Percentiles rank a stretch among this genome's conserved stretches.
Conservation (phyloP, 192 early-diverging fungal species). For the Entophlyctis helioformis region DNA sequence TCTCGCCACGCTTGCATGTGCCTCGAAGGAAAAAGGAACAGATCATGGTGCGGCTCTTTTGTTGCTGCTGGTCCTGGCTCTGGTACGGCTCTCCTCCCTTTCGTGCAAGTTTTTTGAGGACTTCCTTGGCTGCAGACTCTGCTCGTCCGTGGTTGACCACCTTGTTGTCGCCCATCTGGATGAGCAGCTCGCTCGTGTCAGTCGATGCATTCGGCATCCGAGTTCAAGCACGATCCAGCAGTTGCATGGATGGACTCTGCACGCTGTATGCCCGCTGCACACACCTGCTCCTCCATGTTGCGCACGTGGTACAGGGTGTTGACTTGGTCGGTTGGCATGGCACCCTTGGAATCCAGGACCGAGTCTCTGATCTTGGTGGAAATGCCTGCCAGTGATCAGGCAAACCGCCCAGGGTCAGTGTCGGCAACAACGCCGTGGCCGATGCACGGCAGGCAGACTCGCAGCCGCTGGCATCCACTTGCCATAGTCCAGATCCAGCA, state of each 20-base stretch:
- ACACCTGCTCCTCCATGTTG: slow-evolving; percentile 50
- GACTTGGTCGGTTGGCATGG: slow-evolving; percentile 70
- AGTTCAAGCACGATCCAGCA: not conserved
- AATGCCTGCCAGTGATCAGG: no score
- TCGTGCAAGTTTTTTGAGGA: slow-evolving; percentile 64
- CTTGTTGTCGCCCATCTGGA: slow-evolving; percentile 36
- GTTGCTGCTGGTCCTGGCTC: slow-evolving; percentile 88
- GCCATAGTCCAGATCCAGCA: slow-evolving; percentile 89
- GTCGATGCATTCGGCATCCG: slow-evolving; percentile 1
- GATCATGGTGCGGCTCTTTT: slow-evolving; percentile 79
- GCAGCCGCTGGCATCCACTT: not conserved
- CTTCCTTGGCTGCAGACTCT: slow-evolving; percentile 61
- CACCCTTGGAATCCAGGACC: slow-evolving; percentile 60
- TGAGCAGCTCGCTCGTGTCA: slow-evolving; percentile 4
- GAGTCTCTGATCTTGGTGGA: slow-evolving; percentile 90
- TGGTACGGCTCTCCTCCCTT: no score
- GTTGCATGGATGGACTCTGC: no score
- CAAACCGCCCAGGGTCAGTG: not conserved
- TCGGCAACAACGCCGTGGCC: not conserved
- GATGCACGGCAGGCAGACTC: not conserved
- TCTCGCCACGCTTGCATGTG: slow-evolving; percentile 85
- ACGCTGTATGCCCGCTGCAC: not conserved
- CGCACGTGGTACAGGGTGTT: slow-evolving; percentile 84
- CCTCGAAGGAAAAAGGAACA: slow-evolving; percentile 95
- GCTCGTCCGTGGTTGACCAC: slow-evolving; percentile 58